Base-by-base conservation (phyloP, 2,329 filamentous ascomycete species). In the Fusarium sarcochroum region DNA sequence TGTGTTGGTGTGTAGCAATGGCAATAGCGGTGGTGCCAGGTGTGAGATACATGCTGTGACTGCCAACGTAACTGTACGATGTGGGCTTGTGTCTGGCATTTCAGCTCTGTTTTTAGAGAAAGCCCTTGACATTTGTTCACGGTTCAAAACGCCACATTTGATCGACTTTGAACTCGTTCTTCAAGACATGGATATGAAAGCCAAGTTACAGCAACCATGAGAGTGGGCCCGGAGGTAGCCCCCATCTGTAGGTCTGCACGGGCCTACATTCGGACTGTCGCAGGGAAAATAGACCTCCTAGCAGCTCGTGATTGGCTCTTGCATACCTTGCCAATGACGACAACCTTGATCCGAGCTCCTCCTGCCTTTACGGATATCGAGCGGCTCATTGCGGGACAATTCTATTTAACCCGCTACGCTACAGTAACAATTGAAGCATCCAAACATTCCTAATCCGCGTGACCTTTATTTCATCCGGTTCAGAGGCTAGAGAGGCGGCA, bases 321-420 rank as follows among this genome's bases (percentile, higher is more conserved):
- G 4, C 4, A 34, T n/a, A 18, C 49, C 42, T 51, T 60, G 47
- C 38, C 17, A 50, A 70, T 73, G 71, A 74, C 71, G 71, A 69
- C 64, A 27, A 37, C 32, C 17, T 63, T 46, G 67, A 63, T 60
- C 67, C 61, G 50, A 23, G 44, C 46, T 54, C 47, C 30, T 54
- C 47, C 30, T 54, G 40, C 38, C 23, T 32, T 32, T 30, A 30
- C 27, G 27, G 27, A 30, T 45, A 44, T 55, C 45, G 44, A 57
- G 64, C 68, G 63, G 62, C 63, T 70, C 63, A 51, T 18, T 30
- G 45, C 60, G 49, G 64, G 55, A 40, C 49, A 46, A 44, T n/a
- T 34, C 21, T 32, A n/a, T 54, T 45, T 40, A 40, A 40, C 23
- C 35, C 50, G 49, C 38, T 32, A 32, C 18, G 10, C 27, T 30